Evolutionary conservation across 2,329 filamentous ascomycete genomes (phyloP), one percentile per base, ranked within the genome.

Genomic region (Fusarium hostae): DNA sequence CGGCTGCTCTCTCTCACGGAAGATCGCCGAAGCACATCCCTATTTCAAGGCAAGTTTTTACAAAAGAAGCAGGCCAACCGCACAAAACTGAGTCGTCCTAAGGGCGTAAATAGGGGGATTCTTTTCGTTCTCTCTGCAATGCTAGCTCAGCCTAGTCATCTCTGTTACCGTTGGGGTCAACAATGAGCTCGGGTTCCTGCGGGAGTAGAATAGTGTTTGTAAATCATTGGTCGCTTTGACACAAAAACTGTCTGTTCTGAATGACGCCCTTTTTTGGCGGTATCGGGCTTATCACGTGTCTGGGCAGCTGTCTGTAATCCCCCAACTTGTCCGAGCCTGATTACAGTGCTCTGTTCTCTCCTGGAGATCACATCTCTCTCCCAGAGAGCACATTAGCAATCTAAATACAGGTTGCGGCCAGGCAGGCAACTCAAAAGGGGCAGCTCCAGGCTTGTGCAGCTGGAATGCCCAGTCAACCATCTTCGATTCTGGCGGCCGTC

Each of bases 401-500:
- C 75, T 72, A 68, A 72, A 67, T 57, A 76, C 71, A 75, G 77
- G 77, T 78, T 77, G 78, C 77, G 78, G 78, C 74, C 76, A 77
- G 65, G 76, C 73, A 76, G 78, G 78, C 73, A 76, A 78, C 78
- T 76, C 74, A 68, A 73, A 73, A 75, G 76, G 68, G 77, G 75
- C 75, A 74, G 74, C 70, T 72, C 76, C 65, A 73, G 73, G 71
- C 74, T 76, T 73, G 68, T 54, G 62, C 74, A 77, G 76, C 76
- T 78, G 79, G 79, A 78, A 81, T 81, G 80, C 79, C 78, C 78
- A 78, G 73, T 75, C 75, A 75, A 79, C 71, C 66, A 63, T 73
- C 66, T 63, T 75, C 74, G 73, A 70, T 74, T 76, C 70, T 79
- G 76, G 79, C 75, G 75, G 72, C 72, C 67, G 75, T 77, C 76